phyloP scores from a whole-genome alignment of 2,329 filamentous ascomycete species.

The Alternaria longipes region DNA sequence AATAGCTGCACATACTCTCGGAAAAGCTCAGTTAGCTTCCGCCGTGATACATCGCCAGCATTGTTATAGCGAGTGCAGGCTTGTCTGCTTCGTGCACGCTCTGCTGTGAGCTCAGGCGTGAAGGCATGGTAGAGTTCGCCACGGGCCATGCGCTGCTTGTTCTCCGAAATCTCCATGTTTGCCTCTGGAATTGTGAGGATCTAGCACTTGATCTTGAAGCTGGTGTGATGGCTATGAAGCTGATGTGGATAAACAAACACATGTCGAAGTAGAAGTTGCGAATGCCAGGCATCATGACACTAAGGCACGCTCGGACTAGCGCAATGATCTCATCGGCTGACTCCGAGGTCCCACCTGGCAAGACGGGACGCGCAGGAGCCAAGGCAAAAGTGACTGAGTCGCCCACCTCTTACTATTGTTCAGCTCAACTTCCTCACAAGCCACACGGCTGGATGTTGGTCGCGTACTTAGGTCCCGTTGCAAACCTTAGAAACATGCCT shows the following conservation, averaged over 20 bases:
- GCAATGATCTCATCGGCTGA: slow-evolving; percentile 2
- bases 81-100: slow-evolving; percentile 68
- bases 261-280: background rate
- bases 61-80: slow-evolving; percentile 73
- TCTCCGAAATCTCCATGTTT: slow-evolving; percentile 44
- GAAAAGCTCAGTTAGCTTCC: slow-evolving; percentile 73
- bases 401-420: slow-evolving; percentile 20
- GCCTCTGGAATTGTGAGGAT: background rate
- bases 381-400: slow-evolving; percentile 14
- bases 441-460: background rate
- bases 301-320: background rate
- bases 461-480: background rate
- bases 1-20: slow-evolving; percentile 67
- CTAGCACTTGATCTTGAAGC: background rate
- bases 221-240: background rate
- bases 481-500: slow-evolving; percentile 12
- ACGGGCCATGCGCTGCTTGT: slow-evolving; percentile 63
- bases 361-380: background rate
- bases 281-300: background rate
- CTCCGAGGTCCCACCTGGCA: slow-evolving; percentile 1
- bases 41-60: slow-evolving; percentile 66
- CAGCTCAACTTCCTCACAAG: background rate
- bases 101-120: slow-evolving; percentile 71
- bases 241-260: background rate
- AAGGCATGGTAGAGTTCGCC: slow-evolving; percentile 81